Evolutionary conservation across 192 early-diverging fungal species (phyloP).

Genomic region (Backusella westeae): DNA sequence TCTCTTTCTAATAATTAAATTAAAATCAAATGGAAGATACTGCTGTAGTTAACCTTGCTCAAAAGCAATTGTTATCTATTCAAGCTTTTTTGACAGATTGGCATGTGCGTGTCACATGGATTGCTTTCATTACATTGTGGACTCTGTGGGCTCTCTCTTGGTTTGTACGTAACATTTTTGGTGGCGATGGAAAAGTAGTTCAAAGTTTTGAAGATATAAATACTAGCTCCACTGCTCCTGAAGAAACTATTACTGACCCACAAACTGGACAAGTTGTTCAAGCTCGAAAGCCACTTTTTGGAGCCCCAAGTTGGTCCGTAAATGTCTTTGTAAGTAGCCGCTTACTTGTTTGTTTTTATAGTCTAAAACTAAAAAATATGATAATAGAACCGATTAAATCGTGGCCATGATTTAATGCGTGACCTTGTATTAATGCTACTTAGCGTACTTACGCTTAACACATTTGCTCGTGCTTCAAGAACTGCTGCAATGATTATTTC

Average conservation of each 20-base stretch:
- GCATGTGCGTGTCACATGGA: slow-evolving; percentile 28
- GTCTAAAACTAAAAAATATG: neutral
- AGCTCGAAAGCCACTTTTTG: neutral
- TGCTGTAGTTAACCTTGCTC: neutral
- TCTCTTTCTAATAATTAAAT: neutral
- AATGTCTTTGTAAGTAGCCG: slow-evolving; percentile 13
- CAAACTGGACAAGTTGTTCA: neutral
- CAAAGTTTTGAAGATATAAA: neutral
- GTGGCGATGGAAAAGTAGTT: slow-evolving; percentile 9
- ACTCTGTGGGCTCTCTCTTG: slow-evolving; percentile 30
- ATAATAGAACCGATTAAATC: slow-evolving; percentile 24
- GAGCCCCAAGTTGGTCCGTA: slow-evolving; percentile 1
- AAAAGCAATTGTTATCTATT: neutral
- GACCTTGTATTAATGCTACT: slow-evolving; percentile 37
- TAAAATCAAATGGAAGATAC: neutral
- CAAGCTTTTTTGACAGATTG: slow-evolving; percentile 21
- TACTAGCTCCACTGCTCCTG: neutral
- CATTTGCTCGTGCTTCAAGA: slow-evolving; percentile 33
- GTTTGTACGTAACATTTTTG: slow-evolving; percentile 30
- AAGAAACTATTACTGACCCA: neutral
- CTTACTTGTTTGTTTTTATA: neutral
- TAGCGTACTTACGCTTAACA: slow-evolving; percentile 32
- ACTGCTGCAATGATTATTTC: slow-evolving; percentile 34
- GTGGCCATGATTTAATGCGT: slow-evolving; percentile 27
- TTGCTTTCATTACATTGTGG: slow-evolving; percentile 32